These are phyloP conservation scores for Coelastrella sp. DNA, from an alignment of 139 green algal genomes.

Conservation along the genomic window DNA sequence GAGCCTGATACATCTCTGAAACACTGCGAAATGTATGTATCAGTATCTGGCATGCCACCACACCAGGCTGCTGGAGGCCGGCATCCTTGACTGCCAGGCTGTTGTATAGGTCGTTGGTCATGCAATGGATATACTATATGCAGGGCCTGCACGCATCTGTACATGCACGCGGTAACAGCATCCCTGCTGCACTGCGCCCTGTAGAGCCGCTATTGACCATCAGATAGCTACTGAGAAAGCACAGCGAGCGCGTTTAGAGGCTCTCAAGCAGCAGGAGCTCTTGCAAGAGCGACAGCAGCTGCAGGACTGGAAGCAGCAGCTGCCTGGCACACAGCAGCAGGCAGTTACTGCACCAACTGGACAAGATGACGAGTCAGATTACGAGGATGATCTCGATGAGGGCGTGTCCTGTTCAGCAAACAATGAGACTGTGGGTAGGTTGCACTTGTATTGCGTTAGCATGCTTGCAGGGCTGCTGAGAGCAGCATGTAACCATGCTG, in stretches of 20 bases:
- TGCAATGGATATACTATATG: no score
- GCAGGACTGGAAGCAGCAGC: conserved; percentile 47
- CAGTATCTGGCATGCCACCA: not conserved
- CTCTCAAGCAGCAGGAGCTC: conserved; percentile 62
- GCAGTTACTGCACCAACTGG: not conserved
- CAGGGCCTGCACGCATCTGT: no score
- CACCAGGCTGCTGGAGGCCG: no score
- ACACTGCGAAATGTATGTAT: not conserved
- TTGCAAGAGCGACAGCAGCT: conserved; percentile 60
- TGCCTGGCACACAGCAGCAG: conserved; percentile 35
- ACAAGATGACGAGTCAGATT: conserved; percentile 63
- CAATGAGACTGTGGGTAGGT: no score
- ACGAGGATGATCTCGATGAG: conserved; percentile 59
- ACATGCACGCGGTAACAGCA: no score
- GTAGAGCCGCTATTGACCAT: conserved; percentile 14
- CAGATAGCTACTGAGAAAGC: conserved; percentile 62
- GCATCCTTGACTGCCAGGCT: no score
- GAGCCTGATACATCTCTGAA: not conserved
- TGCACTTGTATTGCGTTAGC: no score
- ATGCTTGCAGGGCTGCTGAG: no score
- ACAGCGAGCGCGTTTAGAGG: conserved; percentile 60
- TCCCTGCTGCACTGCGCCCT: not conserved
- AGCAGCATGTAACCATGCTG: no score
- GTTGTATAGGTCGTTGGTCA: no score
- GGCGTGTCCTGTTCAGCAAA: not conserved